Percentiles rank a stretch among this genome's conserved stretches.
Conservation (phyloP, 1,284 basidiomycete species). For the Ceratobasidium sp. region DNA sequence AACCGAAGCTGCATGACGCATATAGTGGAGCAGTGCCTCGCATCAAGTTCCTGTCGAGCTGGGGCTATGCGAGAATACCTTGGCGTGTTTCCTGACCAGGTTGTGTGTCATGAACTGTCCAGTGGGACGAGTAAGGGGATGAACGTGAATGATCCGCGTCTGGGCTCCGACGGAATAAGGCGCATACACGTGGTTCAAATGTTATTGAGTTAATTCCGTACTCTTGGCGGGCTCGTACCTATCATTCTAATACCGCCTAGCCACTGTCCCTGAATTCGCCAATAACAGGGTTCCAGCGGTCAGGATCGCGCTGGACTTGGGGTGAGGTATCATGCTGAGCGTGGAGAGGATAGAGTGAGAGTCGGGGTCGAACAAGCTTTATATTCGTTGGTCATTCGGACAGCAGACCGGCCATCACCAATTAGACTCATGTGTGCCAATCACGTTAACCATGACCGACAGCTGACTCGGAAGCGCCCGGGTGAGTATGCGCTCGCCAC, state of each 20-base stretch:
- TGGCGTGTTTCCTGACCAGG: too few relatives aligned
- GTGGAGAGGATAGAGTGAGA: not conserved
- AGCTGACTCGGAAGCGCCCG: not conserved
- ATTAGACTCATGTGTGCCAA: not conserved
- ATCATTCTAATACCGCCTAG: constrained; percentile 18
- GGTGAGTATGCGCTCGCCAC: too few relatives aligned
- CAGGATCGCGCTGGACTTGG: not conserved
- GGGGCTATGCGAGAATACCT: too few relatives aligned
- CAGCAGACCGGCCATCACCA: not conserved
- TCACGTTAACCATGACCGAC: too few relatives aligned
- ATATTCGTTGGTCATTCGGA: not conserved
- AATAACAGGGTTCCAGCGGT: not conserved
- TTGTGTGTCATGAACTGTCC: too few relatives aligned
- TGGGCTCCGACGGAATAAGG: too few relatives aligned
- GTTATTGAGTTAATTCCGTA: not conserved
- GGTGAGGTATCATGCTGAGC: not conserved
- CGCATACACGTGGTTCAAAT: too few relatives aligned
- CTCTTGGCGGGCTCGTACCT: not conserved
- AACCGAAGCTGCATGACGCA: too few relatives aligned
- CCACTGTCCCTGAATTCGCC: not conserved
- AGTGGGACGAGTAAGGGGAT: too few relatives aligned
- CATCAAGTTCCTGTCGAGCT: too few relatives aligned
- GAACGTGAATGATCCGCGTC: too few relatives aligned
- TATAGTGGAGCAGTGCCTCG: too few relatives aligned
- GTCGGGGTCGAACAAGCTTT: not conserved